Base-by-base conservation (phyloP, 2,329 filamentous ascomycete genomes). In the Microdochium nivale region DNA sequence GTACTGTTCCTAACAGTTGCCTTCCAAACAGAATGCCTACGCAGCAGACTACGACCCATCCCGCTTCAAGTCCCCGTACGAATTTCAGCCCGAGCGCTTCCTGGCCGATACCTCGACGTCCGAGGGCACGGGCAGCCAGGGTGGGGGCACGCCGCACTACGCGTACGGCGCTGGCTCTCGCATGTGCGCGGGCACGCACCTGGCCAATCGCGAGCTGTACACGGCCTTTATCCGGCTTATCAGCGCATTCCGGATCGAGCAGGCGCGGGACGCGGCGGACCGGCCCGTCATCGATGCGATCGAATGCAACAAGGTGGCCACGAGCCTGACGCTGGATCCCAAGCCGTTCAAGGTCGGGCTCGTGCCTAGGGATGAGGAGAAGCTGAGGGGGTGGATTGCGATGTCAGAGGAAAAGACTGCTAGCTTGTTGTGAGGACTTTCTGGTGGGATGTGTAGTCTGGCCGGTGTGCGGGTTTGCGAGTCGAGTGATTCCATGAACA, bases 131-230 rank as follows among this genome's bases (percentile, higher is more conserved):
- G 40, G 40, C 40, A 19, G 14, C 40, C 78, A 83, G 61, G 74
- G 81, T 47, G 80, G 81, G 0, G 80, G 85, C 27, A 79, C 80
- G 2, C 81, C 81, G 1, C 65, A 85, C 14, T 85, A 85, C 63
- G 83, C 81, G 0, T 86, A 84, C 53, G 83, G 83, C 0, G 69
- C 86, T 11, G 83, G 83, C 1, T 85, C 84, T 56, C 76, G 82
- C 35, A 86, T 86, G 83, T 86, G 83, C 55, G 81, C 82, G 0
- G 83, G 81, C 37, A 80, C 75, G 1, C 60, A 83, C 40, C 70
- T 86, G 2, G 81, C 82, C 13, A 85, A 86, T 59, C 71, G 82
- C 2, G 83, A 86, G 61, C 69, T 86, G 23, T 86, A 87, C 54
- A 70, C 85, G 11, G 71, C 83, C 11, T 86, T 82, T 59, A 74